Conservation (phyloP, 148 eudicot genomes). For the Beta vulgaris region DNA sequence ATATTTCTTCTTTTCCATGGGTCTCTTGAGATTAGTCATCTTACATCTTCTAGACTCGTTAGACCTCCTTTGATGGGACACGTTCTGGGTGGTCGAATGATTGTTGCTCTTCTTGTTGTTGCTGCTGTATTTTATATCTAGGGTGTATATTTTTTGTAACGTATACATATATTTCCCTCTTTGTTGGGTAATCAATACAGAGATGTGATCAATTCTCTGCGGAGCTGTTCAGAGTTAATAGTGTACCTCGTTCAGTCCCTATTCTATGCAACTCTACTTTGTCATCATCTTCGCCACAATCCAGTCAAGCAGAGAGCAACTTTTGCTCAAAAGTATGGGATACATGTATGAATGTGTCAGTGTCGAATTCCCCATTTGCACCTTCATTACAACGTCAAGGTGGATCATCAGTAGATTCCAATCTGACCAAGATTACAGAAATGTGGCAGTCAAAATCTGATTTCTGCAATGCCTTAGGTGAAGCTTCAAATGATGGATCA, state of each 20-base stretch:
- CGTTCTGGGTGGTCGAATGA: neutral
- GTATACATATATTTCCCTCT: neutral
- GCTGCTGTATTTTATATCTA: no score
- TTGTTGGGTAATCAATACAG: conserved; percentile 33
- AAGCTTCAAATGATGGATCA: conserved; percentile 45
- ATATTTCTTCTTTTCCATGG: neutral
- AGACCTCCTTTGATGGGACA: neutral
- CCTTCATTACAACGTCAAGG: conserved; percentile 46
- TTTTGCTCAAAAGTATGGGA: conserved; percentile 80
- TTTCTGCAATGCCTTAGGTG: conserved; percentile 72
- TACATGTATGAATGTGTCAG: conserved; percentile 62
- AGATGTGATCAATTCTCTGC: conserved; percentile 74
- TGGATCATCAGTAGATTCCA: conserved; percentile 34
- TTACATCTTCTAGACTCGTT: neutral
- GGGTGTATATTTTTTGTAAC: neutral
- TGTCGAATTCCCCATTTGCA: conserved; percentile 64
- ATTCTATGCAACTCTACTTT: conserved; percentile 63
- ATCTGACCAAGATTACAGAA: conserved; percentile 48
- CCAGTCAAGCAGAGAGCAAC: conserved; percentile 37
- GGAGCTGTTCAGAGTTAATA: conserved; percentile 43
- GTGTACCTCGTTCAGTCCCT: conserved; percentile 48
- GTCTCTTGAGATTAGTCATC: neutral
- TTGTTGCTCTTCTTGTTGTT: neutral
- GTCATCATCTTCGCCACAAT: conserved; percentile 41
- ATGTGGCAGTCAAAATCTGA: conserved; percentile 57